Evolutionary conservation across 192 early-diverging fungal genomes (phyloP), one percentile per base, ranked within the genome.

Genomic region (Jimgerdemannia flammicorona): DNA sequence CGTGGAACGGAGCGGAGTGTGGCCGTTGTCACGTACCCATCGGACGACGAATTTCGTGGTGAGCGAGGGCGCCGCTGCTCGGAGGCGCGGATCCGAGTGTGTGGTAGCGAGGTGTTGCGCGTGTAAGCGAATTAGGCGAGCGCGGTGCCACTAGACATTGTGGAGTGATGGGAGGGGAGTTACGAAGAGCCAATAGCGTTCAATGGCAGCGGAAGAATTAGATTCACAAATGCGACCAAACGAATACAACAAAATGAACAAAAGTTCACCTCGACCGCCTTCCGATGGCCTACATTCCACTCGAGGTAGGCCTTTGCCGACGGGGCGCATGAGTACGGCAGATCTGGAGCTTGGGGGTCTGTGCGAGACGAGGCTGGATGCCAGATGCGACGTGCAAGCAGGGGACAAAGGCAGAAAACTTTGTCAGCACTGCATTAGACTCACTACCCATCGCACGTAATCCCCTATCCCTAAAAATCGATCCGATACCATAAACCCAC

Each of bases 241-340:
- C 29, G 29, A 29, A 29, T 29, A 29, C 29, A 29, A 29, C 29
- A 1, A 29, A 59, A 59, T 59, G 14, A 10, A 6, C 0, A 14
- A 2, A 59, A 59, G 42, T 71, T 72, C 75, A 86, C 85, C 79
- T 89, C 88, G n/a, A 79, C 14, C 43, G 79, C 78, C 73, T 86
- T 89, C 41, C 85, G 79, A 67, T 78, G 81, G 3, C 80, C 84
- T 18, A 81, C 43, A 3, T 81, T 72, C 84, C 86, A 89, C n/a
- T 78, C 70, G 64, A 79, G 75, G 64, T 77, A 90, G 7, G 43
- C 70, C 4, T 59, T 74, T 3, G 70, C 40, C 18, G 84, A 79
- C 3, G 77, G 66, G 29, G 84, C 86, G 40, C 75, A 74, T 8
- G 71, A 68, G 64, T 89, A 89, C 10, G 86, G 78, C 20, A 88